Evolutionary conservation across 2,329 filamentous ascomycete species (phyloP), one percentile per base, ranked within the genome.

Genomic region (Whalleya microplaca): DNA sequence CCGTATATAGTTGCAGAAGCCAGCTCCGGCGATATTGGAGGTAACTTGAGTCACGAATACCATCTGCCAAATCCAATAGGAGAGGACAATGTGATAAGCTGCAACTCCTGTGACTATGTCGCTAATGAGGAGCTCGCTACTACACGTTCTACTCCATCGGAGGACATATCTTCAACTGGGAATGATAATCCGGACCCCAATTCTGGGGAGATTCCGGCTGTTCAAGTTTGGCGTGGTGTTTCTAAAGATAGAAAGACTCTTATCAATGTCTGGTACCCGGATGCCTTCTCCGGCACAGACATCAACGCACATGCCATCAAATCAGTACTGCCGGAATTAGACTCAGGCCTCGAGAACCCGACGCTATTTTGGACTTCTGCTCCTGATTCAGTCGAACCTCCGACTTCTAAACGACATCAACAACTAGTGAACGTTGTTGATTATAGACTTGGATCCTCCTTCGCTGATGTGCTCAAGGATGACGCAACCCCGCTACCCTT

Each of bases 21-120:
- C 6, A 93, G 93, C 71, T 97, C 94, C 1, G 95, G 95, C n/a
- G 91, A 92, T 63, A 99, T 99, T 84, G 95, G 95, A 29, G 95
- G 95, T 12, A 89, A 88, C 63, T 76, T 96, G 40, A 98, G 93
- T 72, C 95, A 99, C 71, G 95, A 99, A 69, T 99, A 96, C 70
- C 95, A 97, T 70, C 88, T 96, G 48, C 83, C 89, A 1, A 91
- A 88, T 27, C 70, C 83, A 0, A 87, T 89, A 48, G 95, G 95
- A 7, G 95, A 98, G 71, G 95, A 99, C 68, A 87, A 85, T 1
- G 82, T 99, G 40, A 84, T 96, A 60, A 87, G 80, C 59, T 99
- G 95, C 72, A 76, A 76, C 20, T 76, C 73, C 10, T 99, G 95
- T 71, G 80, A 83, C 32, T 91, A 93, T 69, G 83, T 89, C 0